phyloP scores from a whole-genome alignment of 768 basidiomycete species.

The Aureoboletus auriporus region DNA sequence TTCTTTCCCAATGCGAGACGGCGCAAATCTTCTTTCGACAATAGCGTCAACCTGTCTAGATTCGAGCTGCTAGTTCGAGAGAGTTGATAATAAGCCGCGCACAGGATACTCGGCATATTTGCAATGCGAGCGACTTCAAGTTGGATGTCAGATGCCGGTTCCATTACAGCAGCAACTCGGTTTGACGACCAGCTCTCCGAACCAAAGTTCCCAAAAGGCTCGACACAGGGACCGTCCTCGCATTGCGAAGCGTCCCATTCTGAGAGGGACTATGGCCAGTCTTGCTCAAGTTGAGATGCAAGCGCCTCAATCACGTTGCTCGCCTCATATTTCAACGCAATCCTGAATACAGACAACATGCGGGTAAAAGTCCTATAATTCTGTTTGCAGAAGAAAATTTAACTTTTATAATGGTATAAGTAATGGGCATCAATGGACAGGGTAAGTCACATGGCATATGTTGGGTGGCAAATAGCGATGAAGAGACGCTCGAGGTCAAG shows the following conservation, averaged over 20 bases:
- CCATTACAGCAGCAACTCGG: neutral
- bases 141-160: constrained; percentile 1
- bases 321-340: constrained; percentile 5
- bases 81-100: constrained; percentile 6
- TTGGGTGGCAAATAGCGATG: constrained; percentile 1
- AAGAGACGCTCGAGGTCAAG: constrained; percentile 7
- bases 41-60: neutral
- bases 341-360: constrained; percentile 1
- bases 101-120: neutral
- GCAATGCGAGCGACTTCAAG: constrained; percentile 7
- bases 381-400: constrained; percentile 3
- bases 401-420: neutral
- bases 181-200: neutral
- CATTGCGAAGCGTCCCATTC: constrained; percentile 5
- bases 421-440: neutral
- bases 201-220: neutral
- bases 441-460: neutral
- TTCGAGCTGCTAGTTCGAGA: neutral
- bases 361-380: neutral
- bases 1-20: neutral
- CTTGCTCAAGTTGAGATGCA: constrained; percentile 6
- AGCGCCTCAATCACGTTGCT: constrained; percentile 2
- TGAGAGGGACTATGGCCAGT: constrained; percentile 3
- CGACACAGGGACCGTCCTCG: neutral
- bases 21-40: constrained; percentile 4